Base-by-base conservation (phyloP, 2,329 filamentous ascomycete genomes). In the Diplocarpon rosae region DNA sequence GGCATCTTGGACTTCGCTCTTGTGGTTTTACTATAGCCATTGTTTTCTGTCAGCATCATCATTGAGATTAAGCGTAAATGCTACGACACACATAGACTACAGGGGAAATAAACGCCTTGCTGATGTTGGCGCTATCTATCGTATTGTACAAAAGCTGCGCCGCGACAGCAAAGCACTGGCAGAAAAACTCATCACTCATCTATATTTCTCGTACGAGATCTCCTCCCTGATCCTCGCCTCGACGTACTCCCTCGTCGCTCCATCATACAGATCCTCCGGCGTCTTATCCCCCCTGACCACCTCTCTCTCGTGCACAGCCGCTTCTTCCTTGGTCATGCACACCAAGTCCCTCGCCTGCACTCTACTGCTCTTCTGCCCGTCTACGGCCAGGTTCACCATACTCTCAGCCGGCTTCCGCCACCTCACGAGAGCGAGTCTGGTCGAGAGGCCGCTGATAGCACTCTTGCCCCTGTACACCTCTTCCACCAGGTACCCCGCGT, bases 251-350 rank as follows among this genome's bases (percentile, higher is more conserved):
- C 94, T 66, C 0, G 82, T 78, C 27, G 76, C 75, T 13, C 64
- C 59, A 56, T 82, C 78, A 59, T 95, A 98, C 20, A 95, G 51
- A 1, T 90, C 81, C 52, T 85, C 81, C 0, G 77, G 69, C 8
- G 61, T 65, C 65, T 80, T 84, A 1, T 72, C 74, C 0, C 76
- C 84, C 56, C 76, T 80, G 36, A 96, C 68, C 1, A 96, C 72
- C 58, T 86, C 71, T 62, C 80, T 84, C 61, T 93, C 85, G 63
- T 98, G 92, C 47, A 75, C 72, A 13, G 72, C 66, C 2, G 84
- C 85, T 64, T 95, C 89, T 49, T 95, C 89, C 62, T 89, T 94
- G 1, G 89, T 95, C 85, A 95, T 86, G 56, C 84, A 85, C 0
- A 95, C 88, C 48, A 95, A 61, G 37, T 94, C 81, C 24, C 73